Conservation (phyloP, 2,329 filamentous ascomycete genomes). For the Fragosphaeria purpurea region DNA sequence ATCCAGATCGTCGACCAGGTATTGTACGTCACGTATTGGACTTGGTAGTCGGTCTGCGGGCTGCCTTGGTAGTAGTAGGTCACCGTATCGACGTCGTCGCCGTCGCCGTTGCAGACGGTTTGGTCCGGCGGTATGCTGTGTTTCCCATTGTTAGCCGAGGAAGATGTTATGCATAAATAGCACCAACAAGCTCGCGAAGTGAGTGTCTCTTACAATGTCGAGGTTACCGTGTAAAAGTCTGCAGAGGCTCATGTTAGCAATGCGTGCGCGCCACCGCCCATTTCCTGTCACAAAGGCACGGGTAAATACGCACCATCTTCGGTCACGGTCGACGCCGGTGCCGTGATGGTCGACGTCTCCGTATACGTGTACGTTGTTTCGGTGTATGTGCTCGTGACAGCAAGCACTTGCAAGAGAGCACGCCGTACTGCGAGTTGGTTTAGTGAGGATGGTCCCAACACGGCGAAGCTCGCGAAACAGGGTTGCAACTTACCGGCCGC, state of each 20-base stretch:
- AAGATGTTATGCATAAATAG: neutral
- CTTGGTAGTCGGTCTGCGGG: constrained; percentile 14
- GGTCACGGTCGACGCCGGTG: constrained; percentile 1
- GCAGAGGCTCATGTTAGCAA: too few species aligned
- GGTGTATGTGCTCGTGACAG: constrained; percentile 6
- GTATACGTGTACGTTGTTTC: constrained; percentile 8
- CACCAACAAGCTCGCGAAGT: too few species aligned
- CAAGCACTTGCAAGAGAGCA: neutral
- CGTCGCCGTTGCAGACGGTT: constrained; percentile 14
- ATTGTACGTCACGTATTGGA: constrained; percentile 16
- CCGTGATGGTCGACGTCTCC: neutral
- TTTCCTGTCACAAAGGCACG: too few species aligned
- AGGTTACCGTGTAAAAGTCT: constrained; percentile 6
- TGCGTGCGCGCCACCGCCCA: too few species aligned
- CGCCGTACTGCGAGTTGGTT: neutral
- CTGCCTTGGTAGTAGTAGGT: constrained; percentile 16
- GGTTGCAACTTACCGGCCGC: too few species aligned
- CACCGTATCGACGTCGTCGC: constrained; percentile 6
- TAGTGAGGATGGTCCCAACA: too few species aligned
- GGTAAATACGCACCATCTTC: constrained; percentile 2
- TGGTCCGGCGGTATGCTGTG: constrained; percentile 12
- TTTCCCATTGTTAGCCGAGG: too few species aligned
- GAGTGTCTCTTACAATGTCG: constrained; percentile 1
- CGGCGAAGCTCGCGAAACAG: too few species aligned
- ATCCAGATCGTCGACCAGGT: constrained; percentile 16